Evolutionary conservation across 1,139 yeast species (phyloP).

Genomic region (Blastobotrys serpentis): DNA sequence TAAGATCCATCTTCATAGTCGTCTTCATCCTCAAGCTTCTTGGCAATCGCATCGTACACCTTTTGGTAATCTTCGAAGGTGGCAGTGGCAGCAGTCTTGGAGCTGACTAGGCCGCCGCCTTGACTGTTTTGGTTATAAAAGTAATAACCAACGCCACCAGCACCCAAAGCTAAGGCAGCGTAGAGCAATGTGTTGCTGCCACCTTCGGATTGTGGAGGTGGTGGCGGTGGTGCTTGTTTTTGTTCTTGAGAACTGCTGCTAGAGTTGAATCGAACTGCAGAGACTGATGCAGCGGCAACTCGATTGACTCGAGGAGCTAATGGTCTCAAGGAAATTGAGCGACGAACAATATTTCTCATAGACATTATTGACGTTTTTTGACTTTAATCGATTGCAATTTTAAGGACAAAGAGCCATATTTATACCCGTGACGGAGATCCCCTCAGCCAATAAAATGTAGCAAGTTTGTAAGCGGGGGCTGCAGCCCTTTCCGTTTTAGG

Average conservation of each 20-base stretch:
- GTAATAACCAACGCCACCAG: constrained; percentile 29
- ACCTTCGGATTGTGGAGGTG: constrained; percentile 15
- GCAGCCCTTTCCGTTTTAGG: background rate
- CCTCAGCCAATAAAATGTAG: constrained; percentile 2
- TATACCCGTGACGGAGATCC: constrained; percentile 2
- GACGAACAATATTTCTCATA: constrained; percentile 6
- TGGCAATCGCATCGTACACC: constrained; percentile 78
- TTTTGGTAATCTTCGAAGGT: constrained; percentile 61
- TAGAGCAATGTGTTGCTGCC: constrained; percentile 16
- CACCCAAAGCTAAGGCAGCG: constrained; percentile 25
- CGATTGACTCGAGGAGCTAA: background rate
- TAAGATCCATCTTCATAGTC: constrained; percentile 75
- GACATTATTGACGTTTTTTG: background rate
- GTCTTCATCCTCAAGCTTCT: constrained; percentile 67
- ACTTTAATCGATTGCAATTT: too few relatives aligned
- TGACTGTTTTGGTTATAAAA: constrained; percentile 22
- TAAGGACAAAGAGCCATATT: constrained; percentile 2
- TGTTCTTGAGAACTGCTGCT: constrained; percentile 11
- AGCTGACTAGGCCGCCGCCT: constrained; percentile 15
- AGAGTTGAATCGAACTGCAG: constrained; percentile 22
- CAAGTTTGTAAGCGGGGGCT: constrained; percentile 5
- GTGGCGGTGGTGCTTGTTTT: constrained; percentile 17
- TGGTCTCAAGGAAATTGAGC: background rate
- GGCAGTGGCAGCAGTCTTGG: constrained; percentile 38
- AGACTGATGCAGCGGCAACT: background rate